Evolutionary conservation across 352 stramenopile species (phyloP).

Genomic region (Phytophthora colocasiae): DNA sequence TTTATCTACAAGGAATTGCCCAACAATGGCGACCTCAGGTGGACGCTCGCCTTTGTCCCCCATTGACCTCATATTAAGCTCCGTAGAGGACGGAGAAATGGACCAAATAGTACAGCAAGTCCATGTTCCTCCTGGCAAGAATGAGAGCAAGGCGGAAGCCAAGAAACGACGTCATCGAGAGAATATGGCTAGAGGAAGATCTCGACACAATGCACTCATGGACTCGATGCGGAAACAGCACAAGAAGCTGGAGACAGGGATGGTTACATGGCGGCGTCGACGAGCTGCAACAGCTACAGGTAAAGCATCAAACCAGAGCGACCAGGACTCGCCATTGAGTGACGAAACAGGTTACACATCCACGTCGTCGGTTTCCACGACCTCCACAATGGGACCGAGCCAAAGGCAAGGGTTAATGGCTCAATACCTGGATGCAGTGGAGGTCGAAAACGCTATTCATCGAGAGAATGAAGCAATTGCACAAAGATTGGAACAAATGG

Average conservation of each 20-base stretch:
- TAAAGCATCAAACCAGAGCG: slow-evolving; percentile 8
- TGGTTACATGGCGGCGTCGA: slow-evolving; percentile 17
- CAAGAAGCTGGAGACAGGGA: slow-evolving; percentile 27
- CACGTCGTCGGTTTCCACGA: slow-evolving; percentile 2
- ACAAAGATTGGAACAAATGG: slow-evolving; percentile 38
- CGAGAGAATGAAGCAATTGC: slow-evolving; percentile 35
- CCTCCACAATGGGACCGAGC: not conserved
- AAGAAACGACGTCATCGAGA: slow-evolving; percentile 37
- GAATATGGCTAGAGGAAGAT: slow-evolving; percentile 39
- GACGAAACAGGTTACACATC: slow-evolving; percentile 5
- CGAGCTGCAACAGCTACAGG: not conserved
- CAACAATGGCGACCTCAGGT: slow-evolving; percentile 18
- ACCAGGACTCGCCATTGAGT: not conserved
- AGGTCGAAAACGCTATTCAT: slow-evolving; percentile 39
- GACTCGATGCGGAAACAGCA: slow-evolving; percentile 34
- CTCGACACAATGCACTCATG: slow-evolving; percentile 37
- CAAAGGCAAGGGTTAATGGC: slow-evolving; percentile 10
- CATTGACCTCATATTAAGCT: slow-evolving; percentile 10
- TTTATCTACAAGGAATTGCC: not conserved
- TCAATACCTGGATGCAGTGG: slow-evolving; percentile 37
- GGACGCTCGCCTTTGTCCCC: slow-evolving; percentile 24
- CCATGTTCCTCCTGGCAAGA: not conserved
- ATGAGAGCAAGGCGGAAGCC: slow-evolving; percentile 28
- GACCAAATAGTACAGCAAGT: slow-evolving; percentile 16
- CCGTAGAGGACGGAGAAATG: slow-evolving; percentile 11